Evolutionary conservation across 2,329 filamentous ascomycete species (phyloP), one percentile per base, ranked within the genome.

Genomic region (Colletotrichum horii): DNA sequence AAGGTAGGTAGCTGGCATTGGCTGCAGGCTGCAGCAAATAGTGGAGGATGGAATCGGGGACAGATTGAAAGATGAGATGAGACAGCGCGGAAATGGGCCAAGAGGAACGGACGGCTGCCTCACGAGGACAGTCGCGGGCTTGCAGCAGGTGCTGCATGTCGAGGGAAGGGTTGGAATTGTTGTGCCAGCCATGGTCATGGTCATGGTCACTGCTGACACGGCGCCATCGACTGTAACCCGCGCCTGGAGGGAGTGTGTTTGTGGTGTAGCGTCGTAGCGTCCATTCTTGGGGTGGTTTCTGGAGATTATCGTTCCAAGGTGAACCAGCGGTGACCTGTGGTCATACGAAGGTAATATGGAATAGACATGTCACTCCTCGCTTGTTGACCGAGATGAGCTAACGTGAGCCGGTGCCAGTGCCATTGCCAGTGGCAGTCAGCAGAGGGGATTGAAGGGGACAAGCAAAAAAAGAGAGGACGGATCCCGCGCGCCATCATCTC

Each of bases 271-370:
- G 24, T 56, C 67, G 56, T 62, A 60, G 32, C 19, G 55, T 52
- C n/a, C 22, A 32, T 48, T 28, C 36, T 19, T 58, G 55, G 55
- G 55, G 55, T 58, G 55, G 55, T 58, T 62, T 68, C 38, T 30
- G 52, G 58, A 71, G 60, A 70, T 38, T 67, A 30, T 65, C 7
- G 67, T 48, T 66, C 56, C 64, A n/a, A 68, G 34, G 52, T 72
- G 58, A 75, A 75, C 30, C 74, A 75, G 74, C 74, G 70, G 74
- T 75, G 74, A 75, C 74, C 70, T 74, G 38, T 66, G 22, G 70
- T 65, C 64, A 48, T 68, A 60, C 43, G 26, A 65, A 74, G 22
- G n/a, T 12, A 48, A 34, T 60, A 73, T 64, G 74, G 70, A 43
- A n/a, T 12, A 43, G 30, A 56, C 64, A 75, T 68, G 74, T 75